Evolutionary conservation across 768 basidiomycete genomes (phyloP).

Genomic region (Xerocomellus amylosporus): DNA sequence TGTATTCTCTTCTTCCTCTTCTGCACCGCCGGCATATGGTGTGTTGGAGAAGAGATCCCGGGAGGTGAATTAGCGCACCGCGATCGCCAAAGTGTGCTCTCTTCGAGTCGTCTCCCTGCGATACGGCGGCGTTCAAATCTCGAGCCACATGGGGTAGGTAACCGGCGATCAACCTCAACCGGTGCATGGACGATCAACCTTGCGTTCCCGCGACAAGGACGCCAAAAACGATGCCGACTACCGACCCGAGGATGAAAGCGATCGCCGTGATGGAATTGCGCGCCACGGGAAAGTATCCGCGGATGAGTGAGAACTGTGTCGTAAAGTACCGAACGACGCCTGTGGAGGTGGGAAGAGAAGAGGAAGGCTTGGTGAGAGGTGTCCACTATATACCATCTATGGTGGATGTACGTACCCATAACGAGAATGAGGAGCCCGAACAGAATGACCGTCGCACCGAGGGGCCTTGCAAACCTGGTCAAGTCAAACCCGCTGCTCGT

Average conservation of each 20-base stretch:
- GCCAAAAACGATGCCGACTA: constrained; percentile 45
- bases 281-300: constrained; percentile 56
- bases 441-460: constrained; percentile 49
- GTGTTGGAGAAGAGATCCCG: too few species aligned
- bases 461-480: constrained; percentile 43
- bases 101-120: background rate
- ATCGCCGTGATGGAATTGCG: constrained; percentile 43
- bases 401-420: constrained; percentile 38
- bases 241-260: constrained; percentile 36
- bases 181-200: background rate
- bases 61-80: background rate
- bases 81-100: background rate
- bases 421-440: constrained; percentile 47
- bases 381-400: background rate
- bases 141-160: background rate
- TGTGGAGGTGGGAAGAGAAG: constrained; percentile 15
- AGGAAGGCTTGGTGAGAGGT: background rate
- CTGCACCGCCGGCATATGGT: background rate
- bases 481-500: constrained; percentile 7
- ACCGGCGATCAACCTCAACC: background rate
- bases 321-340: constrained; percentile 53
- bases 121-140: background rate
- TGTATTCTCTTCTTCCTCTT: background rate
- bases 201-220: constrained; percentile 36
- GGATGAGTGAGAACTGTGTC: constrained; percentile 48